Base-by-base conservation (phyloP, 441 rosid species). In the Isatis lusitanica region DNA sequence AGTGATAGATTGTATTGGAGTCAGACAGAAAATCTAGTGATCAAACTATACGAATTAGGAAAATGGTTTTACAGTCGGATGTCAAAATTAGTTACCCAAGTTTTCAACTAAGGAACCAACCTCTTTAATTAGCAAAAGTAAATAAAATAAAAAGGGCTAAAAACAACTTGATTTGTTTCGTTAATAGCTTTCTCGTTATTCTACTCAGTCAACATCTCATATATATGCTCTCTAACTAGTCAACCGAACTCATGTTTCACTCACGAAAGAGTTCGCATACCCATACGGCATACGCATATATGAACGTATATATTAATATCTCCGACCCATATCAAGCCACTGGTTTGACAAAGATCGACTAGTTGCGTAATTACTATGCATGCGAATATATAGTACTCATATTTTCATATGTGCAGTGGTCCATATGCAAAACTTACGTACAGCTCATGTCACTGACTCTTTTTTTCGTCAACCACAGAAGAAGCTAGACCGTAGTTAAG, bases 271-370 rank as follows among this genome's bases (percentile, higher is more conserved):
- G 38, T 35, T 35, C 9, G 38, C 8, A 7, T 35, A 35, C 7
- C 38, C 38, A 35, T 35, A 7, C 9, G 38, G 9, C 38, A 35
- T 35, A 7, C 9, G 38, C 17, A 47, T 50, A 50, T 18, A 18
- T 50, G 13, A 50, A 50, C 30, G 21, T 50, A 26, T 2, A 26
- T 26, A 50, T 50, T 50, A 18, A 50, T 50, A 9, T 47, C 4
- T 18, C 55, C 57, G 15, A 31, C 31, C 28, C 3, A 21, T 68
- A 55, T 11, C 10, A 47, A 47, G 51, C 51, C 24, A 47, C 52
- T 47, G 17, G 12, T 68, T 55, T 40, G 52, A 68, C 18, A 42
- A 68, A 68, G 30, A 53, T 28, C 47, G 52, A 16, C 39, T 28
- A 56, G 9, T 55, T 56, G 63, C 53, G 31, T 44, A 44, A 35